Percentiles rank a stretch among this genome's conserved stretches.
Conservation (phyloP, 2,329 filamentous ascomycete species). For the Trichoderma sp. region DNA sequence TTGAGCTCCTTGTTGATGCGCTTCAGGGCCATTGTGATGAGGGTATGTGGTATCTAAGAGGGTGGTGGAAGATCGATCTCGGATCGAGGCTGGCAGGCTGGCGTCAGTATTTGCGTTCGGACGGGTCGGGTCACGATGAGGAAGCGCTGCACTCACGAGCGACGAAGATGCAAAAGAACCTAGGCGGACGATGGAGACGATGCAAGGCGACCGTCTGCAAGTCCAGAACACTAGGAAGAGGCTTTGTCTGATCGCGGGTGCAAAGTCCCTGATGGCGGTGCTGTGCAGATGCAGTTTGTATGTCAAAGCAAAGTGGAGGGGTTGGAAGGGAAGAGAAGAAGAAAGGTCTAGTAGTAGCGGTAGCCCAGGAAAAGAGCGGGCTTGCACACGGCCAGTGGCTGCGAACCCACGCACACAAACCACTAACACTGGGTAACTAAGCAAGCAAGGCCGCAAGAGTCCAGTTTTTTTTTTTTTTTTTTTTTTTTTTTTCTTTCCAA, state of each 20-base stretch:
- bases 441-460: conserved; percentile 32
- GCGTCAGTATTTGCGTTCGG: conserved; percentile 18
- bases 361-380: conserved; percentile 8
- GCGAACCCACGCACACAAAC: conserved; percentile 9
- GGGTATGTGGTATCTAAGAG: conserved; percentile 27
- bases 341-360: conserved; percentile 11
- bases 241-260: conserved; percentile 10
- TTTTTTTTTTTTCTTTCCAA: not conserved
- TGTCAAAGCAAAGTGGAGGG: conserved; percentile 17
- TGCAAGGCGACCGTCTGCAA: conserved; percentile 23
- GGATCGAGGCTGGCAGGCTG: conserved; percentile 16
- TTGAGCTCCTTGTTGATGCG: conserved; percentile 93
- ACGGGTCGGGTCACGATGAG: conserved; percentile 21
- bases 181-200: conserved; percentile 20
- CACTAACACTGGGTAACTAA: not conserved
- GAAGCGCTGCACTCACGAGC: conserved; percentile 30
- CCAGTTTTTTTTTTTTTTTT: conserved; percentile 21
- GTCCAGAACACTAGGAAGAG: conserved; percentile 5
- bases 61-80: conserved; percentile 27
- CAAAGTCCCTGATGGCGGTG: conserved; percentile 4
- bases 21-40: conserved; percentile 75
- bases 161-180: conserved; percentile 18
- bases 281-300: conserved; percentile 15
- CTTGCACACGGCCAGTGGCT: conserved; percentile 2
- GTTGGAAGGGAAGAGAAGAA: conserved; percentile 12